Base-by-base conservation (phyloP, 345 rosid species). In the Arabis alpina region DNA sequence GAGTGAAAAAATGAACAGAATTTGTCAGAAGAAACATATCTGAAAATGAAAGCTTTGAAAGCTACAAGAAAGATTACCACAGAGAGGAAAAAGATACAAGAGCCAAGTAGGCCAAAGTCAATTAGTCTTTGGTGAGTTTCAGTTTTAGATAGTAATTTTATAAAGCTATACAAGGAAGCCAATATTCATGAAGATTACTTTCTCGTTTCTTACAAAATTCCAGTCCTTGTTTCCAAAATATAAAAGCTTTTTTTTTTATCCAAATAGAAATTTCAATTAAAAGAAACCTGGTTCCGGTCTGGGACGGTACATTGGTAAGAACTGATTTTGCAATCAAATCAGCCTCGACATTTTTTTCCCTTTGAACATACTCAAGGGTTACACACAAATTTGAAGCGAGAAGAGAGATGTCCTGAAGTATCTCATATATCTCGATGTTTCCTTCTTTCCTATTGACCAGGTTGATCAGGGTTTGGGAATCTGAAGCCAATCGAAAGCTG, bases 91-190 rank as follows among this genome's bases (percentile, higher is more conserved):
- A 25, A 14, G 45, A 52, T 11, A 37, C 12, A 61, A 37, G 10
- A 70, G 75, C 52, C 65, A 49, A 70, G 74, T 69, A 28, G 60
- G 74, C 50, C 14, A 34, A 39, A 57, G 48, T 55, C 55, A 65
- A 58, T 50, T 58, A 58, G 66, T 58, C 50, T 48, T 57, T 28
- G 32, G 4, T 13, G 28, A 36, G 56, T 47, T 69, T 37, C 13
- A n/a, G 64, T 56, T 64, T 64, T 7, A 36, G 57, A 64, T 23
- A 2, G 23, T 48, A 9, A 10, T 45, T 30, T 49, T 51, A 11
- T 40, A 66, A 32, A 48, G 28, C 14, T 36, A 6, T 66, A 28
- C 3, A 50, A 23, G 32, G 45, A 48, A 12, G 55, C n/a, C 34
- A 12, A 64, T 19, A 23, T 36, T 10, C 45, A 49, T 64, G 47